These are phyloP conservation scores for Ophiostoma sp. DNA, from an alignment of 2,329 filamentous ascomycete species.

Conservation along the genomic window DNA sequence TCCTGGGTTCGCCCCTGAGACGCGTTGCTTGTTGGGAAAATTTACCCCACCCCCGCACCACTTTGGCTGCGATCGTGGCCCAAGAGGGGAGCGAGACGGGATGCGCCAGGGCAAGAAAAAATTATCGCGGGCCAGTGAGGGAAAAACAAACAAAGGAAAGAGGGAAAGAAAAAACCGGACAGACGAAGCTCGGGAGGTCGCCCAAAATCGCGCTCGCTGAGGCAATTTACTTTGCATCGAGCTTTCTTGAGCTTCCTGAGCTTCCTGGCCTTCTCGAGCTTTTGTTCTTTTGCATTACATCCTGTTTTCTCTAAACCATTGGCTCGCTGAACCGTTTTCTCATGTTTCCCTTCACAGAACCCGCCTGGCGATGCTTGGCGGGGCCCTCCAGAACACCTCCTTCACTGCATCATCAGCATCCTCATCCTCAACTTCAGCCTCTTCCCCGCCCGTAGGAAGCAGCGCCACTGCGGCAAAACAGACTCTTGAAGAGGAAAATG, in stretches of 20 bases:
- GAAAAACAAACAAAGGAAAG: background rate
- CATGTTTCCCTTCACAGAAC: conserved; percentile 53
- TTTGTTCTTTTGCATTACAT: background rate
- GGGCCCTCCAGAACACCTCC: conserved; percentile 48
- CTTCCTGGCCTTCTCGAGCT: background rate
- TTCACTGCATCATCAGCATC: conserved; percentile 32
- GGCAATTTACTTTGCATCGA: background rate
- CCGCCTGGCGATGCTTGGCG: conserved; percentile 72
- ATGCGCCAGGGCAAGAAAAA: conserved; percentile 13
- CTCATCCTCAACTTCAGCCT: conserved; percentile 23
- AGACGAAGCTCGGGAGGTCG: background rate
- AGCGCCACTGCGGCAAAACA: conserved; percentile 21
- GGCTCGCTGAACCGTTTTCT: conserved; percentile 19
- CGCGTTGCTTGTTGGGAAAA: conserved; percentile 17
- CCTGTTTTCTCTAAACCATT: conserved; percentile 1
- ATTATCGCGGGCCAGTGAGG: conserved; percentile 1
- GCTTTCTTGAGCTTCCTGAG: background rate
- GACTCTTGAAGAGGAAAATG: conserved; percentile 43
- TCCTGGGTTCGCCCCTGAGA: background rate
- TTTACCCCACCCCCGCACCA: conserved; percentile 32
- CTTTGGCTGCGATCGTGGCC: conserved; percentile 4
- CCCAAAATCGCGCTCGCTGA: conserved; percentile 9
- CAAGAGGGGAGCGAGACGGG: background rate
- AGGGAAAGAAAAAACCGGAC: background rate
- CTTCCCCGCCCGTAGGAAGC: background rate